Evolutionary conservation across 257 asterid genomes (phyloP).

Genomic region (Cordia subcordata): DNA sequence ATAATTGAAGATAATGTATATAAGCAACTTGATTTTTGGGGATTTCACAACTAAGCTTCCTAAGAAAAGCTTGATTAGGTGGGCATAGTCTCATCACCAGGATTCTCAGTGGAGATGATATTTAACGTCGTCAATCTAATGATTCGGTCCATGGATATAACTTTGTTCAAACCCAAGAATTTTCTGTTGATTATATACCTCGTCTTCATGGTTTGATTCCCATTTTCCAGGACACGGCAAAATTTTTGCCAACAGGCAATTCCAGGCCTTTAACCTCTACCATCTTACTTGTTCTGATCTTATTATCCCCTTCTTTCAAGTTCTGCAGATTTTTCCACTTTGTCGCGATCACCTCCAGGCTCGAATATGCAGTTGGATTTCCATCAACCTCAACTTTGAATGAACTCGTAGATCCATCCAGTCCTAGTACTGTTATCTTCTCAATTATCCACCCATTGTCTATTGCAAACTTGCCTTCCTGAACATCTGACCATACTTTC

Average conservation of each 20-base stretch:
- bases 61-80: too few species aligned
- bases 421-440: conserved; percentile 64
- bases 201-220: conserved; percentile 35
- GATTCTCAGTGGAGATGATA: too few species aligned
- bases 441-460: conserved; percentile 75
- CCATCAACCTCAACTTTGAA: conserved; percentile 55
- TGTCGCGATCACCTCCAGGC: conserved; percentile 31
- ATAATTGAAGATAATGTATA: too few species aligned
- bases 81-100: too few species aligned
- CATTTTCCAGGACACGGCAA: conserved; percentile 77
- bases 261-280: conserved; percentile 73
- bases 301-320: conserved; percentile 29
- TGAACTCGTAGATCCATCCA: conserved; percentile 33
- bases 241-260: conserved; percentile 69
- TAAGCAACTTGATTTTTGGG: too few species aligned
- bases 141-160: too few species aligned
- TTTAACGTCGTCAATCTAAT: too few species aligned
- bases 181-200: too few species aligned
- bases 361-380: conserved; percentile 23
- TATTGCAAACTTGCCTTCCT: conserved; percentile 56
- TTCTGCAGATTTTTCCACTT: conserved; percentile 26
- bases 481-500: conserved; percentile 84
- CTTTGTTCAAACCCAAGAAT: too few species aligned
- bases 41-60: too few species aligned
- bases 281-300: conserved; percentile 58